Evolutionary conservation across 2,329 filamentous ascomycete genomes (phyloP).

Genomic region (Blumeriella jaapii): DNA sequence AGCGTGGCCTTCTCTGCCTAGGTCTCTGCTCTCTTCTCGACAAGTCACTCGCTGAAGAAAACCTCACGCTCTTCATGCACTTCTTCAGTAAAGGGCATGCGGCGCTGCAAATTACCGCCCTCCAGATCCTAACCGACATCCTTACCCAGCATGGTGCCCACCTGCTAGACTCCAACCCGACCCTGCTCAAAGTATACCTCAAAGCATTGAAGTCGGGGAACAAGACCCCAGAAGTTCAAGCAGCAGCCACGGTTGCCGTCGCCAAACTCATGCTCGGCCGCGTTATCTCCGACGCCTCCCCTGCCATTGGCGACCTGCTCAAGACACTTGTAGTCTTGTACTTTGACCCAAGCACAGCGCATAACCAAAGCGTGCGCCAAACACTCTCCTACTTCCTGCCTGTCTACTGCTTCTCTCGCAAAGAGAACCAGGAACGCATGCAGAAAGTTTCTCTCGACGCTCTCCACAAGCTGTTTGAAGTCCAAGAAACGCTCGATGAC

Average conservation of each 20-base stretch:
- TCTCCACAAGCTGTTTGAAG: constrained; percentile 61
- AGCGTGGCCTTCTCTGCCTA: constrained; percentile 78
- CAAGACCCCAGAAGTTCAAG: constrained; percentile 63
- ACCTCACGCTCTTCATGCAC: constrained; percentile 85
- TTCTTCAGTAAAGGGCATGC: constrained; percentile 92
- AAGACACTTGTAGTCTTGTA: constrained; percentile 76
- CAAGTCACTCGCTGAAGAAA: constrained; percentile 82
- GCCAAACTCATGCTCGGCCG: constrained; percentile 78
- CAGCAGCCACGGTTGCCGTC: constrained; percentile 67
- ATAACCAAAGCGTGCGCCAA: constrained; percentile 75
- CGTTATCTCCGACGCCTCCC: constrained; percentile 54
- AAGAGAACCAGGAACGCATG: constrained; percentile 77
- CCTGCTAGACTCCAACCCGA: constrained; percentile 54
- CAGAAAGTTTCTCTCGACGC: constrained; percentile 60
- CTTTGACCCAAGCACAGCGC: constrained; percentile 73
- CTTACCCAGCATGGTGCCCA: constrained; percentile 79
- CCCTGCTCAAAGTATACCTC: constrained; percentile 74
- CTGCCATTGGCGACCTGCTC: constrained; percentile 61
- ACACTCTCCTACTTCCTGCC: constrained; percentile 88
- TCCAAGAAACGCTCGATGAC: constrained; percentile 60
- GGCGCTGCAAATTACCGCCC: constrained; percentile 73
- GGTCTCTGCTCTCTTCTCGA: constrained; percentile 87
- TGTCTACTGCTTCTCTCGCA: constrained; percentile 79
- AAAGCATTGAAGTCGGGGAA: constrained; percentile 65
- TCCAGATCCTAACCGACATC: constrained; percentile 90